A percentile compares a stretch with the other conserved stretches of the same genome.
These are phyloP conservation scores for Nannizziopsis barbatae DNA, from an alignment of 2,329 filamentous ascomycete species.

Conservation along the genomic window DNA sequence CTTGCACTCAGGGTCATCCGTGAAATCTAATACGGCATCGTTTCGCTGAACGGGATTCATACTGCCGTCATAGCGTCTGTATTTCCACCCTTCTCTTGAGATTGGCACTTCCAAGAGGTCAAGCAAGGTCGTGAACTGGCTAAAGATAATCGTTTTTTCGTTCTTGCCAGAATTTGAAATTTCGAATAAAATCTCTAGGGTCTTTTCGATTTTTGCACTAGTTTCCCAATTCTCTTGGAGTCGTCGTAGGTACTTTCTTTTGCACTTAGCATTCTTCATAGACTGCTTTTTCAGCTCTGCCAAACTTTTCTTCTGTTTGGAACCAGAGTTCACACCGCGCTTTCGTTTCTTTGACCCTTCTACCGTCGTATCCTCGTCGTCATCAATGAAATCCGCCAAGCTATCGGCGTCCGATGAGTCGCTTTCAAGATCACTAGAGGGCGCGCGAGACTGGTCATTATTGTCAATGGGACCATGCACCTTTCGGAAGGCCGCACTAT, in stretches of 20 bases:
- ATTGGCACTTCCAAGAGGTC: constrained; percentile 68
- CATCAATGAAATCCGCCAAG: constrained; percentile 48
- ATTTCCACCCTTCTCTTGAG: constrained; percentile 44
- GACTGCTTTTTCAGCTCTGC: constrained; percentile 58
- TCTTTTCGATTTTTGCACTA: constrained; percentile 64
- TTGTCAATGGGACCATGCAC: constrained; percentile 52
- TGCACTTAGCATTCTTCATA: constrained; percentile 51
- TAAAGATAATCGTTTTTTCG: constrained; percentile 74
- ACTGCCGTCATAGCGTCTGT: constrained; percentile 63
- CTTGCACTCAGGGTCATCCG: constrained; percentile 47
- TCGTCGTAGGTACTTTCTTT: constrained; percentile 57
- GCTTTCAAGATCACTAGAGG: constrained; percentile 30
- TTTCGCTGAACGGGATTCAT: constrained; percentile 59
- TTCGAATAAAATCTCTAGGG: constrained; percentile 50
- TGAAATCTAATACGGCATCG: constrained; percentile 56
- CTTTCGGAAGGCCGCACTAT: constrained; percentile 61
- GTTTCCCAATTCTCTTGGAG: constrained; percentile 58
- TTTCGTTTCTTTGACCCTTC: constrained; percentile 29
- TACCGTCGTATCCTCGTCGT: constrained; percentile 17
- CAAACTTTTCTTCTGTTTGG: constrained; percentile 42
- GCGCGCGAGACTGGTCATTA: constrained; percentile 31
- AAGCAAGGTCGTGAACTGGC: constrained; percentile 67
- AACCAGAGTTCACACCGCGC: constrained; percentile 35
- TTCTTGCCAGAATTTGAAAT: constrained; percentile 41
- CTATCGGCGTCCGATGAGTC: constrained; percentile 22